Percentiles rank a stretch among this genome's conserved stretches.
Evolutionary conservation across 768 basidiomycete species (phyloP).

Genomic region (Epithele typhae): DNA sequence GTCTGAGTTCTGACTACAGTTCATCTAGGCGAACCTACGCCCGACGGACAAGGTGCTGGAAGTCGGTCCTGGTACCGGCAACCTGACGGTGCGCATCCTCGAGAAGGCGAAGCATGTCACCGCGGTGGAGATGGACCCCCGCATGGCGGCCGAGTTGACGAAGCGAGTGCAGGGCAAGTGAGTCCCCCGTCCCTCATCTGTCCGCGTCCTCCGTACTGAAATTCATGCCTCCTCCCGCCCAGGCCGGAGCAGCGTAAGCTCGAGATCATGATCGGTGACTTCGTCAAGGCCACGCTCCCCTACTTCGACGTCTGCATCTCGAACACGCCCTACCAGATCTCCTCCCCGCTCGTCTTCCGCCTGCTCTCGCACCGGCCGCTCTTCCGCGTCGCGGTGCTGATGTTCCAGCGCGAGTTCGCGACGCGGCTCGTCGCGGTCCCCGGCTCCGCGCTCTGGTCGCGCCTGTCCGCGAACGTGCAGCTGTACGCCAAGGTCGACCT

Average conservation of each 20-base stretch:
- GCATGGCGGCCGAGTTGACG: slow-evolving; percentile 96
- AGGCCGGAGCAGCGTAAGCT: slow-evolving; percentile 96
- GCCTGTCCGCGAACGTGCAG: slow-evolving; percentile 94
- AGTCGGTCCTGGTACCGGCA: slow-evolving; percentile 97
- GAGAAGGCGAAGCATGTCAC: slow-evolving; percentile 91
- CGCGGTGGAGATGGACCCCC: slow-evolving; percentile 96
- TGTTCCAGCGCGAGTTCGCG: slow-evolving; percentile 99
- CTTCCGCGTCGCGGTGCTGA: slow-evolving; percentile 92
- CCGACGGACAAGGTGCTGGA: slow-evolving; percentile 96
- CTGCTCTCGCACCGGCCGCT: slow-evolving; percentile 94
- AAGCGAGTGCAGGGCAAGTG: slow-evolving; percentile 98
- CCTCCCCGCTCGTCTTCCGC: slow-evolving; percentile 95
- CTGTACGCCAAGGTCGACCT: slow-evolving; percentile 96
- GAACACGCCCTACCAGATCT: slow-evolving; percentile 99
- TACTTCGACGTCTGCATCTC: slow-evolving; percentile 99
- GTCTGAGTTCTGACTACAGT: slow-evolving; percentile 1
- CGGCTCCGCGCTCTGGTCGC: slow-evolving; percentile 83
- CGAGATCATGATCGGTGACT: slow-evolving; percentile 94
- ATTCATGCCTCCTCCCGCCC: background rate
- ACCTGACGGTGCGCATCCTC: slow-evolving; percentile 89
- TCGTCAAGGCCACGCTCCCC: slow-evolving; percentile 95
- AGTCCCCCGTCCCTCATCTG: slow-evolving; percentile 42
- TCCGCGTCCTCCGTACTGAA: too few relatives aligned
- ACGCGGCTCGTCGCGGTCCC: slow-evolving; percentile 86
- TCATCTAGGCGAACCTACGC: slow-evolving; percentile 73